These are phyloP conservation scores for Auricularia sp. DNA, from an alignment of 768 basidiomycete genomes.

Conservation along the genomic window DNA sequence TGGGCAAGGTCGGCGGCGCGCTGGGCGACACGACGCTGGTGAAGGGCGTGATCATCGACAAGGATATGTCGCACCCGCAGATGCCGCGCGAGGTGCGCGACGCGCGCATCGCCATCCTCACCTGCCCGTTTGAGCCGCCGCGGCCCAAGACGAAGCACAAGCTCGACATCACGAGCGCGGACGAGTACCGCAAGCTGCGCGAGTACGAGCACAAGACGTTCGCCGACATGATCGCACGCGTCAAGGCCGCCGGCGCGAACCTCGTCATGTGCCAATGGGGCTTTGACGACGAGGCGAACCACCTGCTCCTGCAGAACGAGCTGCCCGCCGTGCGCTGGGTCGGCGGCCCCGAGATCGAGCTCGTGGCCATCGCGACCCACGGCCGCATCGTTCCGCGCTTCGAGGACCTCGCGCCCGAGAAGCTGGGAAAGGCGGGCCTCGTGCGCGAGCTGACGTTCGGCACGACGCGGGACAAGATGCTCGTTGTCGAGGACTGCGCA, in stretches of 20 bases:
- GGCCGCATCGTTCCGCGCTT: conserved; percentile 97
- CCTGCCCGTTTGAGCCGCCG: conserved; percentile 97
- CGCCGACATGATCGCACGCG: conserved; percentile 89
- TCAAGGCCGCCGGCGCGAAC: conserved; percentile 95
- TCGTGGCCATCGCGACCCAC: conserved; percentile 97
- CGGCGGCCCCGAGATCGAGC: conserved; percentile 98
- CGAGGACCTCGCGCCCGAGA: conserved; percentile 84
- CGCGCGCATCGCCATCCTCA: conserved; percentile 90
- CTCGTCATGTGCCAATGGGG: conserved; percentile 99
- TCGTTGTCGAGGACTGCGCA: conserved; percentile 97
- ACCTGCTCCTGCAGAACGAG: conserved; percentile 94
- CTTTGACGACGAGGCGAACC: conserved; percentile 99
- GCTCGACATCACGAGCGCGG: conserved; percentile 90
- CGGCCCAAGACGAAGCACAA: conserved; percentile 99
- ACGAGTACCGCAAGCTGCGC: conserved; percentile 90
- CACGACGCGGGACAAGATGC: conserved; percentile 98
- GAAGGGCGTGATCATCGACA: conserved; percentile 96
- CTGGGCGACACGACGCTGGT: conserved; percentile 92
- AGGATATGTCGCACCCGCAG: conserved; percentile 98
- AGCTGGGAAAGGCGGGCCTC: conserved; percentile 87
- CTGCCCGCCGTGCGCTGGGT: conserved; percentile 98
- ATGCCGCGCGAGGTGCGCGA: conserved; percentile 87
- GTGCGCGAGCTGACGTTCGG: conserved; percentile 94
- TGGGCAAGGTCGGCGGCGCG: conserved; percentile 96
- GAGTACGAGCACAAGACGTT: conserved; percentile 97